Base-by-base conservation (phyloP, 2,329 filamentous ascomycete genomes). In the Penicillium occitanis region DNA sequence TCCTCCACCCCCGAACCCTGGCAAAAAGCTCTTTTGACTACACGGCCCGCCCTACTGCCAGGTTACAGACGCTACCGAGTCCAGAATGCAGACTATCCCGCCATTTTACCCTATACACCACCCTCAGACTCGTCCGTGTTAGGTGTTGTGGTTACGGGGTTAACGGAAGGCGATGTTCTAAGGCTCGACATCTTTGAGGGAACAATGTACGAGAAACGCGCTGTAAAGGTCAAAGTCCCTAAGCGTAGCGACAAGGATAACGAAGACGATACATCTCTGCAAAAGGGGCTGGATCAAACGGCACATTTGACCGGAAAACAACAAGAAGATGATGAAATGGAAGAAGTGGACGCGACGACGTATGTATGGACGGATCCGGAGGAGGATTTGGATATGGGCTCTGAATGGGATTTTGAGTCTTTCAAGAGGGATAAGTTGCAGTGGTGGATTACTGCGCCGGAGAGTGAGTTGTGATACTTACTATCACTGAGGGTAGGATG, bases 111-210 rank as follows among this genome's bases (percentile, higher is more conserved):
- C 0, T 1, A 25, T 2, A 10, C 35, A 35, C 8, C 17, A n/a
- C 35, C 19, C 3, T 40, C 33, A 1, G 22, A 7, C 64, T 14
- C 65, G 11, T 81, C 81, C 5, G 92, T 96, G 1, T 86, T 90
- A 1, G 94, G 94, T 3, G 88, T 90, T 28, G 87, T 90, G 62
- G 91, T 93, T 0, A 88, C 87, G 0, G 93, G 93, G 0, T 80
- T 98, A 51, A 96, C 91, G 0, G 86, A 89, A 44, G 88, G 86
- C 28, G 93, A 97, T 72, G 81, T 97, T 62, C 79, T 81, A 70
- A 88, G 90, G 35, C 83, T 98, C 1, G 93, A 97, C 74, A 78
- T 82, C 3, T 98, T 97, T 73, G 94, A 98, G 76, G 94, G 94
- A 0, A 69, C 70, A 5, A 87, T 95, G 75, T 96, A 96, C 73